A percentile compares a stretch with the other conserved stretches of the same genome.
Conservation (phyloP, 441 rosid genomes). For the Bruguiera hainesii region DNA sequence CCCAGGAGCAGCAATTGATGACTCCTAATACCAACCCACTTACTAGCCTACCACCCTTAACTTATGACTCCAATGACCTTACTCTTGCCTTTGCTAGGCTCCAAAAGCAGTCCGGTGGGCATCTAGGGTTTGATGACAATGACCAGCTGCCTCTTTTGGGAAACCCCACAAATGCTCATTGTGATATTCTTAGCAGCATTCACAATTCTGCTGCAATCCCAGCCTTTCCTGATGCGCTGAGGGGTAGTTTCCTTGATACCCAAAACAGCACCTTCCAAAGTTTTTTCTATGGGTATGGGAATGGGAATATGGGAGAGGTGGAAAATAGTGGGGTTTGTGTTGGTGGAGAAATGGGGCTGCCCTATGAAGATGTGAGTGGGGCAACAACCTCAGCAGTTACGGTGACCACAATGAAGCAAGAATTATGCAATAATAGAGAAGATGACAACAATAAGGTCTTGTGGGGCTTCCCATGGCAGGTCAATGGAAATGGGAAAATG, state of each 20-base stretch:
- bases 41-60: constrained; percentile 30
- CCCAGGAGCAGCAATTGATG: constrained; percentile 37
- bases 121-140: constrained; percentile 43
- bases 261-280: constrained; percentile 34
- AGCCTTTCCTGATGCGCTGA: constrained; percentile 36
- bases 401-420: constrained; percentile 52
- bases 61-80: constrained; percentile 59
- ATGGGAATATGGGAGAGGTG: constrained; percentile 34
- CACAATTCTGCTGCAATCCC: constrained; percentile 22
- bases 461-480: constrained; percentile 85
- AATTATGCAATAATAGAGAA: constrained; percentile 34
- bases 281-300: constrained; percentile 37
- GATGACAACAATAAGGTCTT: constrained; percentile 33
- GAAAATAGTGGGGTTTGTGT: constrained; percentile 12
- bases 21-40: constrained; percentile 29
- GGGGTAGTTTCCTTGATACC: constrained; percentile 39
- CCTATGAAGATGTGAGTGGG: constrained; percentile 27
- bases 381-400: constrained; percentile 38
- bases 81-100: constrained; percentile 65
- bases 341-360: constrained; percentile 30
- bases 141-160: constrained; percentile 39
- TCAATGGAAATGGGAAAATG: constrained; percentile 40
- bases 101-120: constrained; percentile 47
- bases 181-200: constrained; percentile 26
- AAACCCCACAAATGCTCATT: constrained; percentile 25